Base-by-base conservation (phyloP, 768 basidiomycete species). In the Chiua virens region DNA sequence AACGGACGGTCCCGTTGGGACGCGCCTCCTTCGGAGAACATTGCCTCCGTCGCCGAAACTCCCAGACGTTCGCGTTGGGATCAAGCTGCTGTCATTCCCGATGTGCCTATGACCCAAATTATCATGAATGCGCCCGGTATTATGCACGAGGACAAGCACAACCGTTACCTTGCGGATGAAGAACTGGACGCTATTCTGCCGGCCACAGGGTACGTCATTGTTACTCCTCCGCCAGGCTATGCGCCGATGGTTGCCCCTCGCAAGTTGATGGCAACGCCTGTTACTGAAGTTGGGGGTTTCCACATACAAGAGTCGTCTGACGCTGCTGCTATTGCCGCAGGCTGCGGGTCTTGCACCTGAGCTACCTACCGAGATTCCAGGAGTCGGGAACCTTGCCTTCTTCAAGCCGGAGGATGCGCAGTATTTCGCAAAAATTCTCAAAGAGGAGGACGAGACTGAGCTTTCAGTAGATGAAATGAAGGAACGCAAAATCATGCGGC, bases 331-430 rank as follows among this genome's bases (percentile, higher is more conserved):
- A 77, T 82, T 0, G 91, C 92, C 0, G 94, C 92, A n/a, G 0
- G 93, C 92, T 0, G 91, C 93, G 0, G 94, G 95, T 42, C 86
- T 96, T 42, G 90, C 89, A 20, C 89, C 90, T 7, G 96, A 99
- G 61, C 72, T 96, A 8, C 95, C 95, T 8, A 98, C 96, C 4
- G 96, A 99, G 67, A 98, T 99, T 56, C 94, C 95, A 23, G 97
- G 97, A 27, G 95, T 99, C 39, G 97, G 97, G 28, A 92, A 87
- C 58, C 80, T 99, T 41, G 92, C 95, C 6, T 98, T 99, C 76
- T 94, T 99, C 81, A 99, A 99, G 71, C 80, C 92, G 1, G 97
- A 99, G 72, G 97, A 99, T 59, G 93, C 95, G 2, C 88, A 95
- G 67, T 99, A 98, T 72, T 98, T 99, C 58, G 88, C 93, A 46